Percentiles rank a stretch among this genome's conserved stretches.
phyloP scores from a whole-genome alignment of 2,329 filamentous ascomycete species.

The Setomelanomma holmii region DNA sequence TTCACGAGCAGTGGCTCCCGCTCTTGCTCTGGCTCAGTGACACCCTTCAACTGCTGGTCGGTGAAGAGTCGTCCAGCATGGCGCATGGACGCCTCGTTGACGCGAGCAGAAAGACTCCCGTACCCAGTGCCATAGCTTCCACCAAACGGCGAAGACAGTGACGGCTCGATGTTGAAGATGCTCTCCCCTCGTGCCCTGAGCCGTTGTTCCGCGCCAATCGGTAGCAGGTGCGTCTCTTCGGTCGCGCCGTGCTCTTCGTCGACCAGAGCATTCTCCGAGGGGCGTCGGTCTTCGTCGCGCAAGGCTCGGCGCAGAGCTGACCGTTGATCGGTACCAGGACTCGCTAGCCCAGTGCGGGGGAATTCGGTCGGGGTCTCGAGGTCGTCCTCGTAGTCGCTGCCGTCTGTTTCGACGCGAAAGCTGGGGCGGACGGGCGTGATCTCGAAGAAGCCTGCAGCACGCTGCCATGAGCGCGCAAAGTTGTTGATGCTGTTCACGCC shows the following conservation, averaged over 20 bases:
- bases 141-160: conserved; percentile 71
- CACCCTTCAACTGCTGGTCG: conserved; percentile 55
- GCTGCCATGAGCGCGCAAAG: conserved; percentile 90
- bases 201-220: conserved; percentile 34
- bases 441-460: conserved; percentile 86
- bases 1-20: conserved; percentile 83
- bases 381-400: conserved; percentile 36
- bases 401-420: conserved; percentile 63
- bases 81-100: conserved; percentile 64
- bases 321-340: conserved; percentile 45
- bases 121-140: conserved; percentile 74
- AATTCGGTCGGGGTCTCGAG: conserved; percentile 34
- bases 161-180: conserved; percentile 58
- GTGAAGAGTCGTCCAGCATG: conserved; percentile 61
- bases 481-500: conserved; percentile 94
- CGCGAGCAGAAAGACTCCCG: conserved; percentile 63
- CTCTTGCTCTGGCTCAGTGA: conserved; percentile 53
- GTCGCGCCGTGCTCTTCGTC: conserved; percentile 44
- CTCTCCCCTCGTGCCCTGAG: conserved; percentile 49
- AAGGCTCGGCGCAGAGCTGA: conserved; percentile 53
- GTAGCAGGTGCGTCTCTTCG: conserved; percentile 40
- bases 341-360: conserved; percentile 36
- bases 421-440: conserved; percentile 81
- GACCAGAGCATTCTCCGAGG: conserved; percentile 48
- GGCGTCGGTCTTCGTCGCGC: conserved; percentile 43